Evolutionary conservation across 2,329 filamentous ascomycete genomes (phyloP), one percentile per base, ranked within the genome.

Genomic region (Neonectria punicea): DNA sequence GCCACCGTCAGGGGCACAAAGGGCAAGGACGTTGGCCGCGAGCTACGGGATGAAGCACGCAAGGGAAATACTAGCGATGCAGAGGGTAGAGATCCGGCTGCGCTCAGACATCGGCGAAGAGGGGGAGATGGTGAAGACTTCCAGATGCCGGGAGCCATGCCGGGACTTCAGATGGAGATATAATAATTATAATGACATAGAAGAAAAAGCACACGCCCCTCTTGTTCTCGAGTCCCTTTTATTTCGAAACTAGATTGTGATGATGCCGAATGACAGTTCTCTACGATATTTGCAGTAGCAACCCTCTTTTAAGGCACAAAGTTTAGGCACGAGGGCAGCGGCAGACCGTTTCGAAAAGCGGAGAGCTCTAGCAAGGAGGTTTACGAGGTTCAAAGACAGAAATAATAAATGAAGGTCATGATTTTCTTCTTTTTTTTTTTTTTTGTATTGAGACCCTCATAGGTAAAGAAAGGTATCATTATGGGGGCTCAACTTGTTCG

Each of bases 11-110:
- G 85, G 49, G 84, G 86, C 55, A 70, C 78, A 6, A 88, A 85
- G 73, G 85, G 87, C 18, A 86, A 84, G 51, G 87, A 89, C 34
- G 75, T 83, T 14, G 80, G 81, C 18, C 82, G 81, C 36, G 85
- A 88, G 53, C 62, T 85, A 46, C 81, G 83, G 56, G 85, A 86
- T 13, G 86, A 88, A 64, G 80, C 82, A 13, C 80, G 83, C 46
- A 81, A 80, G 59, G 85, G 85, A 60, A 75, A 81, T 9, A 80
- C 82, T 44, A 80, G 82, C 6, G 86, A 87, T 68, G 77, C 80
- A 18, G 79, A 71, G 66, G 30, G 30, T 10, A 30, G 30, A 30
- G 30, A 30, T 30, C 30, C 30, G 30, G 70, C 75, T 70, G 71
- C 79, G 61, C 69, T 86, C 67, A 77, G 82, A 60, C 76, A 80